Evolutionary conservation across 441 rosid genomes (phyloP), one percentile per base, ranked within the genome.

Genomic region (Gossypium schwendimanii): DNA sequence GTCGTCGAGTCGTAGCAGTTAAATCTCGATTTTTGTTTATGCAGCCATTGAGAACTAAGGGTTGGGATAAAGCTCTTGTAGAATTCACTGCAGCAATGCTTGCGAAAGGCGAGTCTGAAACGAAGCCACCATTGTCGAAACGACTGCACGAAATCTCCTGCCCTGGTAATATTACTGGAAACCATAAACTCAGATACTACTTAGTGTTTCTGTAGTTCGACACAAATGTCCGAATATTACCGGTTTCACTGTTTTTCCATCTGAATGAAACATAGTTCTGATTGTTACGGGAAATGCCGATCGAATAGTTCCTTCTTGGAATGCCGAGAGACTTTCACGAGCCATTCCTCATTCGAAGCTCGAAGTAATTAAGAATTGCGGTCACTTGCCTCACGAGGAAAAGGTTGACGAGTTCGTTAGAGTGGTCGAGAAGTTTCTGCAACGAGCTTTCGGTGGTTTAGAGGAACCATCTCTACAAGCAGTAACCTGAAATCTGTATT

Each of bases 311-410:
- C 97, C 98, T 23, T 74, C 97, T 31, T 92, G 98, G 98, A 94
- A 92, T 78, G 93, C 97, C 6, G 77, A 85, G 86, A 83, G 87
- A 80, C 87, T 94, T 72, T 74, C 94, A 21, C 77, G 63, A 75
- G 96, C 89, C 49, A 89, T 92, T 68, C 94, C 97, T 4, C 90
- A 89, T 69, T 88, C 96, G 15, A 75, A 77, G 62, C 79, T 89
- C 7, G 85, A 89, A 84, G 87, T 91, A 28, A 84, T 94, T 44
- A 31, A 15, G 45, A 76, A 87, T 52, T 94, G 97, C 63, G 97
- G 98, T 8, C 97, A 94, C 82, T 79, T 94, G 69, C 97, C 97
- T 2, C 98, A 89, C 15, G 96, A 94, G 77, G 97, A 94, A 77
- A 92, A 88, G 71, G 90, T 86, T 1, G 93, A 90, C 63, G 96